A percentile compares a stretch with the other conserved stretches of the same genome.
Evolutionary conservation across 139 green algal species (phyloP).

Genomic region (Chlamydomonas asymmetrica): DNA sequence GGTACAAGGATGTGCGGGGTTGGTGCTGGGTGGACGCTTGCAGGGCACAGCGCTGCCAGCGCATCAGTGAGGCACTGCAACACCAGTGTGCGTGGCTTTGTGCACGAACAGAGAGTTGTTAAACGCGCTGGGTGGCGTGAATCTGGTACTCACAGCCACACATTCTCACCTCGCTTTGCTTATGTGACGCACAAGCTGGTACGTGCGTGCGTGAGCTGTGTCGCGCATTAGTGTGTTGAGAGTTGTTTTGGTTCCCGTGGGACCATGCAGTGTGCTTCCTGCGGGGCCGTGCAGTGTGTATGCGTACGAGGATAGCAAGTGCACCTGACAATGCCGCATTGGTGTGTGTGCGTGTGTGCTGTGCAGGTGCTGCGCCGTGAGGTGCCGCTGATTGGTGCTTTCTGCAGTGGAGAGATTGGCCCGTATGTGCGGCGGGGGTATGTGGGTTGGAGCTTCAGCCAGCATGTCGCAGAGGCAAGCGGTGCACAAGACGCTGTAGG

Average conservation of each 20-base stretch:
- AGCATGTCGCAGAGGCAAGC: too few relatives aligned
- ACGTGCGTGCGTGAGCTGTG: too few relatives aligned
- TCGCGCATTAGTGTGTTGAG: not conserved
- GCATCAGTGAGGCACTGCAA: not conserved
- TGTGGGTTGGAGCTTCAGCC: conserved; percentile 20
- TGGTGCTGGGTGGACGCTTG: not conserved
- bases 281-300: not conserved
- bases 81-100: not conserved
- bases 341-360: not conserved
- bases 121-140: too few relatives aligned
- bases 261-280: not conserved
- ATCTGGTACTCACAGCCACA: too few relatives aligned
- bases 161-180: too few relatives aligned
- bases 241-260: not conserved
- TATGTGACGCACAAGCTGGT: too few relatives aligned
- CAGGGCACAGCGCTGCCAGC: too few relatives aligned
- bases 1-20: not conserved
- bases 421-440: conserved; percentile 10
- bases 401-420: conserved; percentile 25
- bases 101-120: not conserved
- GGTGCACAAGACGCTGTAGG: too few relatives aligned
- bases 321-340: not conserved
- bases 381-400: conserved; percentile 19
- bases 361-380: conserved; percentile 3
- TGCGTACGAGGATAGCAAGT: too few relatives aligned